Conservation (phyloP, 768 basidiomycete genomes). For the Tulasnella sp. region DNA sequence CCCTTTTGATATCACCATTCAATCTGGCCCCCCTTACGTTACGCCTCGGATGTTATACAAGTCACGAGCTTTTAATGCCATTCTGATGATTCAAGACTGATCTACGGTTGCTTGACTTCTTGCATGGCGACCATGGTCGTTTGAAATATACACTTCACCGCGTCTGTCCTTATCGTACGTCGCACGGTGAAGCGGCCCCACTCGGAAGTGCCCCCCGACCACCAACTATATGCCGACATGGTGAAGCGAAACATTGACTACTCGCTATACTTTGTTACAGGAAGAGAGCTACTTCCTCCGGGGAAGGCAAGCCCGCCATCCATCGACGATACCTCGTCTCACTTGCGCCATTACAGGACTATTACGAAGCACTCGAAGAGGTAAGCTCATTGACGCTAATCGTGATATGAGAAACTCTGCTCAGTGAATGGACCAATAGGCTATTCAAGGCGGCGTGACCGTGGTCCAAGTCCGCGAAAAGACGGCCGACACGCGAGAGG, state of each 20-base stretch:
- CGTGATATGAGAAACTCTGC: background rate
- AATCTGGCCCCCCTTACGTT: too few relatives aligned
- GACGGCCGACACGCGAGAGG: slow-evolving; percentile 64
- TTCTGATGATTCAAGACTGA: too few relatives aligned
- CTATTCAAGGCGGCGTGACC: slow-evolving; percentile 77
- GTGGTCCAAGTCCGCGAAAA: slow-evolving; percentile 88
- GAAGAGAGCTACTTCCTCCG: slow-evolving; percentile 58
- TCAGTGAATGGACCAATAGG: slow-evolving; percentile 30
- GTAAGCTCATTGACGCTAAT: slow-evolving; percentile 27
- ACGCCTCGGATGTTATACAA: too few relatives aligned
- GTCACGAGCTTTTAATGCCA: too few relatives aligned
- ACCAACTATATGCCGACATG: too few relatives aligned
- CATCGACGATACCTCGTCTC: slow-evolving; percentile 7
- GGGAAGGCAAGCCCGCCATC: slow-evolving; percentile 45
- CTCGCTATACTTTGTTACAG: slow-evolving; percentile 72
- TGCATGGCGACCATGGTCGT: too few relatives aligned
- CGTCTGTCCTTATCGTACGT: too few relatives aligned
- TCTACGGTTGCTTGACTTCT: too few relatives aligned
- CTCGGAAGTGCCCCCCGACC: too few relatives aligned
- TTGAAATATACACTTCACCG: too few relatives aligned
- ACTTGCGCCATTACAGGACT: slow-evolving; percentile 35
- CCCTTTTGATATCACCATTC: too few relatives aligned
- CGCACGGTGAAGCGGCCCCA: too few relatives aligned
- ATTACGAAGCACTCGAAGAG: slow-evolving; percentile 62
- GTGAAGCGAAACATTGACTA: slow-evolving; percentile 13